phyloP scores from a whole-genome alignment of 805 yeast genomes.

The Candida palmyrensis region DNA sequence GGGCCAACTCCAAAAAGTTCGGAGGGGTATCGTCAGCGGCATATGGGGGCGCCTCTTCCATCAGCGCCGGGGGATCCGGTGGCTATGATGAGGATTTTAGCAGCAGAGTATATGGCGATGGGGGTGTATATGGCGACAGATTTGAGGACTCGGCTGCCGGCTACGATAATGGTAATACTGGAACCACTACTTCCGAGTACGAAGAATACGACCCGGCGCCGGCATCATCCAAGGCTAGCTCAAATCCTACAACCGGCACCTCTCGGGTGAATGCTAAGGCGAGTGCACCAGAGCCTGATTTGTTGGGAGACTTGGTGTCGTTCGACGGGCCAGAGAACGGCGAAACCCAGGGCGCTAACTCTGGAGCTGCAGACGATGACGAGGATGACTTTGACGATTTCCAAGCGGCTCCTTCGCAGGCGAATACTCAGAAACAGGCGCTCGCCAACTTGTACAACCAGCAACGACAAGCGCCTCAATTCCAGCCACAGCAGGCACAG shows the following conservation, averaged over 20 bases:
- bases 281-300: slow-evolving; percentile 36
- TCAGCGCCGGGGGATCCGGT: slow-evolving; percentile 27
- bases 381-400: slow-evolving; percentile 81
- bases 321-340: slow-evolving; percentile 24
- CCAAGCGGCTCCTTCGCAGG: slow-evolving; percentile 56
- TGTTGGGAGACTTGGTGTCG: slow-evolving; percentile 43
- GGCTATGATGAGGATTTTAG: slow-evolving; percentile 48
- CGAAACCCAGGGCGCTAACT: slow-evolving; percentile 14
- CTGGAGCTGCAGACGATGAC: slow-evolving; percentile 34
- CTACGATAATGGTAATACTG: slow-evolving; percentile 28
- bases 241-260: slow-evolving; percentile 33
- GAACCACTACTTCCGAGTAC: slow-evolving; percentile 34
- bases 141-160: slow-evolving; percentile 53
- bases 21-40: slow-evolving; percentile 63
- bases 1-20: slow-evolving; percentile 77
- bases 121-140: slow-evolving; percentile 65
- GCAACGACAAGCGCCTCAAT: slow-evolving; percentile 15
- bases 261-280: slow-evolving; percentile 29
- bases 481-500: slow-evolving; percentile 9
- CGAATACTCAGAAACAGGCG: slow-evolving; percentile 16
- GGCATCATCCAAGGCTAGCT: slow-evolving; percentile 12
- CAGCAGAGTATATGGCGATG: slow-evolving; percentile 62
- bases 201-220: slow-evolving; percentile 58
- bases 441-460: slow-evolving; percentile 24
- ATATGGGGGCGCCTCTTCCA: slow-evolving; percentile 46